Evolutionary conservation across 495 filamentous ascomycete genomes (phyloP), one percentile per base, ranked within the genome.

Genomic region (Annulohypoxylon maeteangense): DNA sequence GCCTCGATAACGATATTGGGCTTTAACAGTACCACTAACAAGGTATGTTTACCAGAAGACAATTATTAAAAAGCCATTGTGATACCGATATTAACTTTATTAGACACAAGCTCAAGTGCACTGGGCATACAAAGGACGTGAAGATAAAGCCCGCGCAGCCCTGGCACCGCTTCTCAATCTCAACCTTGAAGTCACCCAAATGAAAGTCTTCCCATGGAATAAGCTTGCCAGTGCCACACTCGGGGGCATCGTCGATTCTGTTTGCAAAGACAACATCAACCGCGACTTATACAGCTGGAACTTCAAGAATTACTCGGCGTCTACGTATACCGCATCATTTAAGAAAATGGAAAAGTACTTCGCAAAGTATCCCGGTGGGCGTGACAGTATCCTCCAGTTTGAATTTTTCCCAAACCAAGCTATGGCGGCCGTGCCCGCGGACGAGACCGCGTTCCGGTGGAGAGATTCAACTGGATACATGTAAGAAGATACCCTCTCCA

Each of bases 391-490:
- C 6, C 45, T 71, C 38, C 62, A 61, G n/a, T 59, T 75, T 11
- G 71, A 78, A 23, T 62, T 71, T 5, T 82, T 78, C 67, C 63
- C 76, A 7, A 78, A 74, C 23, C 64, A 81, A 48, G 80, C 71
- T n/a, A 59, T 69, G 8, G 8, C 25, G 16, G 74, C 72, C 0
- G 69, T 79, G 11, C 63, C 69, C 6, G 31, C 65, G 18, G 65
- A 67, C 18, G 55, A 40, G 20, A 81, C 80, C 6, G 78, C 78
- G 16, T 81, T 76, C 62, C 74, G 76, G 22, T 79, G 74, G 74
- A 68, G 80, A 8, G 67, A 68, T 20, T 53, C 74, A 2, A 68
- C 53, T 32, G 71, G 70, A 22, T 68, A 74, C 2, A 67, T 75
- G 78, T 83, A 74, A 48, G 78, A 29, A 29, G n/a, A n/a, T n/a